Evolutionary conservation across 768 basidiomycete species (phyloP), one percentile per base, ranked within the genome.

Genomic region (Auriscalpium vulgare): DNA sequence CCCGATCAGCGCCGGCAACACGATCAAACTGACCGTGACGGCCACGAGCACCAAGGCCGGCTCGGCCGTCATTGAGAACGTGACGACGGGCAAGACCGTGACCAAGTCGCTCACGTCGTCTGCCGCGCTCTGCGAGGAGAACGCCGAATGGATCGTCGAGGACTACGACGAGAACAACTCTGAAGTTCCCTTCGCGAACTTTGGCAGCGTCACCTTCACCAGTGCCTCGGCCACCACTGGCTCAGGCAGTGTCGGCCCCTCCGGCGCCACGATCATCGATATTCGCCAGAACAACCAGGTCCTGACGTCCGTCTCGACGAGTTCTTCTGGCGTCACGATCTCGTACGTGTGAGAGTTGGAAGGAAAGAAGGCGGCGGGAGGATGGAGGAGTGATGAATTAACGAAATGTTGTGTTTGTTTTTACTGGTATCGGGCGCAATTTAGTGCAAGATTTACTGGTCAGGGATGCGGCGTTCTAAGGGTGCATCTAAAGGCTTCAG

Each of bases 61-160:
- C 37, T 63, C 60, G 14, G 63, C 56, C 8, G 56, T 51, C n/a
- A 63, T 67, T 51, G 50, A 59, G 56, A 66, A 66, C 56, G 37
- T 60, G 40, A 54, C 60, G 36, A 67, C 53, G 16, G 61, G 62
- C 47, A 50, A 56, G 54, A 54, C 63, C 34, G 60, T 67, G 36
- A 54, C 63, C 35, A 59, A 65, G 55, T 21, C 59, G 7, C 58
- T 71, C 58, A 61, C 64, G 1, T 67, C 67, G 19, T 44, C 57
- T 10, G 19, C 50, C 37, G 57, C 61, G 14, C 60, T 68, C 29
- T 68, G 62, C 57, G 59, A 64, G 54, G 51, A 66, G 60, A 66
- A 68, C 57, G 70, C 67, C 0, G 68, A 71, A 56, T 71, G 70
- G 69, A 71, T 71, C 45, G 66, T 69, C 13, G 68, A 69, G 57